Evolutionary conservation across 2,329 filamentous ascomycete genomes (phyloP).

Genomic region (Stagonosporopsis cucurbitacearum): DNA sequence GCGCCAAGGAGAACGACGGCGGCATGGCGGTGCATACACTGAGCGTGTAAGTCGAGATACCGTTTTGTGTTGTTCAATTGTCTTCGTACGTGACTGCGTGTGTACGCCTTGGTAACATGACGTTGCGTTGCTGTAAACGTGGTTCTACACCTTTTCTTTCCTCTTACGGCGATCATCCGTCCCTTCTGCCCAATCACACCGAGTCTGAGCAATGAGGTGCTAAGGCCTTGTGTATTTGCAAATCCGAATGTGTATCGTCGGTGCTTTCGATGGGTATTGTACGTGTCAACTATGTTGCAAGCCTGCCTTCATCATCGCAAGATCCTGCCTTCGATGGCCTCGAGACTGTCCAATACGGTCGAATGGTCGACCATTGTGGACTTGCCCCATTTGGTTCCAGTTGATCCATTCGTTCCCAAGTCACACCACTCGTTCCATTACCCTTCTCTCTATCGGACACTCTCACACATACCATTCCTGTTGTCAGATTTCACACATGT

Average conservation of each 20-base stretch:
- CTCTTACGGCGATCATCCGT: conserved; percentile 3
- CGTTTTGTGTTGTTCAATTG: neutral
- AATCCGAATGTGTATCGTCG: neutral
- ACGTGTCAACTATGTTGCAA: neutral
- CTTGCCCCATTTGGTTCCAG: neutral
- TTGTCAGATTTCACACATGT: neutral
- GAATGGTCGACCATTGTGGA: neutral
- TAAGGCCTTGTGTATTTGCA: neutral
- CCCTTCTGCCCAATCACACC: conserved; percentile 3
- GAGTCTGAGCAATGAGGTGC: neutral
- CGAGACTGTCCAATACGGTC: neutral
- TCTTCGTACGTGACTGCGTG: neutral
- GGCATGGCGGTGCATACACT: conserved; percentile 83
- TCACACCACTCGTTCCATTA: neutral
- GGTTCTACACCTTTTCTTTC: conserved; percentile 4
- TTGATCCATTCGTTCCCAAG: neutral
- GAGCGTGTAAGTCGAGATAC: conserved; percentile 67
- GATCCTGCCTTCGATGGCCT: too few species aligned
- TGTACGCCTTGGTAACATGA: neutral
- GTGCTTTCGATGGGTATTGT: neutral
- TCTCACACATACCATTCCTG: neutral
- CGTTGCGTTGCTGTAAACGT: neutral
- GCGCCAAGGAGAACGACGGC: conserved; percentile 71
- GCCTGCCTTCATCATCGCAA: neutral
- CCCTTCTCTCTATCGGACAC: neutral